Conservation (phyloP, 2,329 filamentous ascomycete genomes). For the Claviceps digitariae region DNA sequence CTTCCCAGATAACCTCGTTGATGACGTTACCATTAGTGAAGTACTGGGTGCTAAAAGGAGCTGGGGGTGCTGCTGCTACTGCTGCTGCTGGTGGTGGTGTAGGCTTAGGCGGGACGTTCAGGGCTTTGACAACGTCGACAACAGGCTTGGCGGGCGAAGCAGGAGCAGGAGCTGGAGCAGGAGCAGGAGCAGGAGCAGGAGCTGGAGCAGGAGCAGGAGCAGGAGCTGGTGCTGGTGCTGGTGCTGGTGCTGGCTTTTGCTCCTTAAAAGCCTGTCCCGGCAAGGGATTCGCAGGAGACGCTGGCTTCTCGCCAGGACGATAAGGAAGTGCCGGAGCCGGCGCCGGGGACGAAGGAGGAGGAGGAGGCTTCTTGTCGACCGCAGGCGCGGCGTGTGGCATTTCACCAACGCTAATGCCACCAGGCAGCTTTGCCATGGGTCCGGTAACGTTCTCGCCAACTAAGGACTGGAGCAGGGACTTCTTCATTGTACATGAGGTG, state of each 20-base stretch:
- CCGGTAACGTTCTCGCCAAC: conserved; percentile 45
- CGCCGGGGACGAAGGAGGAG: conserved; percentile 7
- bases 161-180: too few relatives aligned
- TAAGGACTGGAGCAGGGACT: conserved; percentile 39
- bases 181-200: too few relatives aligned
- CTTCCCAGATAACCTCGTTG: conserved; percentile 42
- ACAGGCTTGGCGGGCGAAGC: too few relatives aligned
- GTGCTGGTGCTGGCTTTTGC: conserved; percentile 1
- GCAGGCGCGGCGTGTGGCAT: background rate
- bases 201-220: too few relatives aligned
- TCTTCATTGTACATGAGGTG: conserved; percentile 45
- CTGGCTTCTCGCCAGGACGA: conserved; percentile 20
- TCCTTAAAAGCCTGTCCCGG: conserved; percentile 32
- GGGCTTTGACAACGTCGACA: background rate
- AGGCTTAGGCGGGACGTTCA: background rate
- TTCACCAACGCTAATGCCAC: conserved; percentile 30
- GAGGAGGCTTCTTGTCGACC: background rate
- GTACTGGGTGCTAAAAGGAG: conserved; percentile 20
- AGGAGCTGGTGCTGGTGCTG: too few relatives aligned
- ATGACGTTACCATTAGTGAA: conserved; percentile 36
- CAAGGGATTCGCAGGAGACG: conserved; percentile 19
- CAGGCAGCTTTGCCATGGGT: conserved; percentile 49
- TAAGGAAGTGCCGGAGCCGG: conserved; percentile 20
- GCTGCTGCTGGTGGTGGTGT: conserved; percentile 13
- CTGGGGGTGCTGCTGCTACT: conserved; percentile 28